phyloP scores from a whole-genome alignment of 2,329 filamentous ascomycete species.

The Parastagonospora nodorum region DNA sequence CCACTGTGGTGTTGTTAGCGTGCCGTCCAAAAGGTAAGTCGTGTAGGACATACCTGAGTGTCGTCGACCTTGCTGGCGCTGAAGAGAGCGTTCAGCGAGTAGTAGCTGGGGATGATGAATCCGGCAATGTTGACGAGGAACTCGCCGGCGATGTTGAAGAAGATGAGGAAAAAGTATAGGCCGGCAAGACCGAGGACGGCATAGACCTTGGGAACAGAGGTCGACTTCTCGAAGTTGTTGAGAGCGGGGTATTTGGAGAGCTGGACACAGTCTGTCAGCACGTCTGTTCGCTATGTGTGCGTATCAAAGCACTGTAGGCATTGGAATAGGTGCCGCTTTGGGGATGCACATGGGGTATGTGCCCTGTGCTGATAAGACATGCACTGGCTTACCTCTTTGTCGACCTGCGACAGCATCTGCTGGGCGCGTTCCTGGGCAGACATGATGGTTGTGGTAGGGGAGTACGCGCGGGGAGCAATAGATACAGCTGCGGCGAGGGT shows the following conservation, averaged over 20 bases:
- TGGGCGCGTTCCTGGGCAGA: conserved; percentile 78
- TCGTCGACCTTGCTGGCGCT: conserved; percentile 73
- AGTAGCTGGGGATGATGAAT: conserved; percentile 82
- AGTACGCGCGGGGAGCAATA: conserved; percentile 5
- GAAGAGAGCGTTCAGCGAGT: conserved; percentile 80
- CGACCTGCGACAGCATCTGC: conserved; percentile 77
- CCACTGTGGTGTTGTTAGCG: conserved; percentile 61
- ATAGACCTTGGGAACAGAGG: conserved; percentile 83
- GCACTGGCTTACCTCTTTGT: conserved; percentile 71
- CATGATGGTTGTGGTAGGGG: conserved; percentile 57
- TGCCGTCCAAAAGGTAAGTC: background rate
- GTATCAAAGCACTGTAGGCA: no score
- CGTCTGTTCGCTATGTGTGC: background rate
- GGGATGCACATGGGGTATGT: conserved; percentile 2
- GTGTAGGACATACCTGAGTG: conserved; percentile 68
- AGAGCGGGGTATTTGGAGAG: conserved; percentile 84
- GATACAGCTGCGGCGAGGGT: conserved; percentile 3
- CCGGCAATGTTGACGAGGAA: conserved; percentile 86
- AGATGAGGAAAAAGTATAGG: conserved; percentile 88
- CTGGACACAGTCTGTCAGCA: conserved; percentile 54
- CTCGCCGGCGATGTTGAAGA: conserved; percentile 90
- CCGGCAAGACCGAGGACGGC: conserved; percentile 75
- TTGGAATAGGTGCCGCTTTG: no score
- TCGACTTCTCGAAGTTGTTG: conserved; percentile 85
- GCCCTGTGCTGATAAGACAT: conserved; percentile 2